Evolutionary conservation across 768 basidiomycete species (phyloP), one percentile per base, ranked within the genome.

Genomic region (Russula earlei): DNA sequence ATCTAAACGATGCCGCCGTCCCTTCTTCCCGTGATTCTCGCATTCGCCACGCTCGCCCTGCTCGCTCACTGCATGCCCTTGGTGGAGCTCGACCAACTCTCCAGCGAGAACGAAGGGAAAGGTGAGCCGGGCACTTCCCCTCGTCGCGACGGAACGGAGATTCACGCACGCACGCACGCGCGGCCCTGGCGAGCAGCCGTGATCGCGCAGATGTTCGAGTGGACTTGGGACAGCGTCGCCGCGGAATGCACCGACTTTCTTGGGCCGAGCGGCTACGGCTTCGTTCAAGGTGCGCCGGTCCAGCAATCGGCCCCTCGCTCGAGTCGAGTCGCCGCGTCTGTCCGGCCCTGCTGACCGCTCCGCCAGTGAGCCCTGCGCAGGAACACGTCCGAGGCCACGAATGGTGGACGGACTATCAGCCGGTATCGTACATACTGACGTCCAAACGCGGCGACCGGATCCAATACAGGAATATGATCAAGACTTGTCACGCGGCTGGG

Each of bases 351-450:
- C 45, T 40, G 33, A 36, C 24, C 25, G 34, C 53, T 25, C n/a
- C 19, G 4, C 24, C 9, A 73, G 72, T 69, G 47, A 72, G 81
- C 58, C 80, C 81, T 0, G 72, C 82, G 4, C 72, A 74, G 54
- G 83, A 85, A 60, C 82, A 84, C 61, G 68, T 84, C 41, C 62
- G 68, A 14, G 84, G 83, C 5, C 14, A 69, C 4, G 74, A 84
- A 62, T 86, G 84, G 84, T 86, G 84, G 84, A 85, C 84, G 0
- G 84, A 84, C 64, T 85, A 87, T 62, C 84, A 78, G 57, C 78
- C 80, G 4, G 82, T 84, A 0, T 84, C 83, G 1, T 84, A 85
- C 64, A 83, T 54, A 9, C 65, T 85, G 46, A 81, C 75, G 1
- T 84, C 82, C 0, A 86, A 85, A 66, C 80, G 82, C 0, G 85